Conservation (phyloP, 352 stramenopile species). For the Pilasporangium apinafurcum region DNA sequence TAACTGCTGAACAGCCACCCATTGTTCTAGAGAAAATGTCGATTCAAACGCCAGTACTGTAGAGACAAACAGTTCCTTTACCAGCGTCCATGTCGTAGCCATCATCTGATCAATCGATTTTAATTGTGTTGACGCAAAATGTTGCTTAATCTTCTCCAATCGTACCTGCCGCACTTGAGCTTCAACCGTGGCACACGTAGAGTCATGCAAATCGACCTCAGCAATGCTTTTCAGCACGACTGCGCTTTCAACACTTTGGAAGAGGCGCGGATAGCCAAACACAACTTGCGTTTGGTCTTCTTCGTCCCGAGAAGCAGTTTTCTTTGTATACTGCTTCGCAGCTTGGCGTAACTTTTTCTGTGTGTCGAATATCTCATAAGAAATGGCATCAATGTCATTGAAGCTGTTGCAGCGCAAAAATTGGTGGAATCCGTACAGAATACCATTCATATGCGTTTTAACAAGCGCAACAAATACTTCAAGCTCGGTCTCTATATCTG, state of each 20-base stretch:
- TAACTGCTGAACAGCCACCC: conserved; percentile 15
- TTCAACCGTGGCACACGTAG: conserved; percentile 45
- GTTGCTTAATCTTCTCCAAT: conserved; percentile 40
- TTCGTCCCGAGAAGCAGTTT: conserved; percentile 19
- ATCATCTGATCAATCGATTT: conserved; percentile 11
- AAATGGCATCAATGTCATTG: conserved; percentile 67
- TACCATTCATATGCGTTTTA: conserved; percentile 55
- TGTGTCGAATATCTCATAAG: conserved; percentile 68
- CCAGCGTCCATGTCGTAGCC: conserved; percentile 12
- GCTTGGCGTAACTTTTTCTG: conserved; percentile 45
- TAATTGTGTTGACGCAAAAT: conserved; percentile 21
- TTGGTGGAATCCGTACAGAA: conserved; percentile 71
- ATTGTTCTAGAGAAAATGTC: conserved; percentile 22
- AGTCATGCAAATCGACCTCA: conserved; percentile 56
- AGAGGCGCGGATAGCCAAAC: conserved; percentile 42
- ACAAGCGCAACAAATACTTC: conserved; percentile 38
- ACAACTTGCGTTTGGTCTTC: conserved; percentile 37
- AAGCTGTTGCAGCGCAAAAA: conserved; percentile 79
- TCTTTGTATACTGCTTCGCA: conserved; percentile 9
- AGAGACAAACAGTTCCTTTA: conserved; percentile 38
- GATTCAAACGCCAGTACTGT: conserved; percentile 53
- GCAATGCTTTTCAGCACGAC: conserved; percentile 49
- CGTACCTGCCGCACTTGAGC: conserved; percentile 36
- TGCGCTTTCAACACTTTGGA: conserved; percentile 48
- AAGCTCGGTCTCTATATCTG: conserved; percentile 23